phyloP scores from a whole-genome alignment of 306 rosid genomes.

The Cucurbita maxima region DNA sequence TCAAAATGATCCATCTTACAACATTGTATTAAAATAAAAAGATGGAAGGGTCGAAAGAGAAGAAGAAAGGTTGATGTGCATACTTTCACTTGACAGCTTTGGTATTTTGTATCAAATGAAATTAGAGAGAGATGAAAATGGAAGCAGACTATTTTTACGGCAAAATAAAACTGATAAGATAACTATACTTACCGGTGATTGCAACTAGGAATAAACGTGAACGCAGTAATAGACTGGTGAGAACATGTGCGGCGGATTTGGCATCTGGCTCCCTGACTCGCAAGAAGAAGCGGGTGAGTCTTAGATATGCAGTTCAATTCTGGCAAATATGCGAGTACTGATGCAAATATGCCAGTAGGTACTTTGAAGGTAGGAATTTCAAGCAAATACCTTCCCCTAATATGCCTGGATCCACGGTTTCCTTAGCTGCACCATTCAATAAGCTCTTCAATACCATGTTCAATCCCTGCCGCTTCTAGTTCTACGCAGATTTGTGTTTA shows the following conservation, averaged over 20 bases:
- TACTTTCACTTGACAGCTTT: background rate
- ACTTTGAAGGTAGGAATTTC: slow-evolving; percentile 43
- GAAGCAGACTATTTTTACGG: background rate
- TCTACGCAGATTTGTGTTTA: background rate
- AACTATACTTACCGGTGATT: slow-evolving; percentile 26
- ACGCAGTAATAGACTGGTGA: slow-evolving; percentile 54
- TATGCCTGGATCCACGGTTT: background rate
- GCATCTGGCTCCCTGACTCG: slow-evolving; percentile 72
- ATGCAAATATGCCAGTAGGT: slow-evolving; percentile 33
- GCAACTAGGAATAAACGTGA: slow-evolving; percentile 53
- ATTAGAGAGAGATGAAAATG: background rate
- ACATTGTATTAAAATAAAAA: background rate
- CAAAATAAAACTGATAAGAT: background rate
- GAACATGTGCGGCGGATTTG: slow-evolving; percentile 86
- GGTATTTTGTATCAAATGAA: background rate
- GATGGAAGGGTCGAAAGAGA: background rate
- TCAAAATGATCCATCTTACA: background rate
- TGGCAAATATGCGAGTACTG: background rate
- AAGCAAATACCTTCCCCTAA: background rate
- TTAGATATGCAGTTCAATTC: background rate
- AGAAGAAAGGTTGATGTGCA: background rate
- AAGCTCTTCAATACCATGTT: background rate
- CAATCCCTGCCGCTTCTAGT: background rate
- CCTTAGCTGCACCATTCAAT: background rate
- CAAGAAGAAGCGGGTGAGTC: slow-evolving; percentile 47